These are phyloP conservation scores for Papiliotrema terrestris DNA, from an alignment of 1,284 basidiomycete genomes.

Conservation along the genomic window DNA sequence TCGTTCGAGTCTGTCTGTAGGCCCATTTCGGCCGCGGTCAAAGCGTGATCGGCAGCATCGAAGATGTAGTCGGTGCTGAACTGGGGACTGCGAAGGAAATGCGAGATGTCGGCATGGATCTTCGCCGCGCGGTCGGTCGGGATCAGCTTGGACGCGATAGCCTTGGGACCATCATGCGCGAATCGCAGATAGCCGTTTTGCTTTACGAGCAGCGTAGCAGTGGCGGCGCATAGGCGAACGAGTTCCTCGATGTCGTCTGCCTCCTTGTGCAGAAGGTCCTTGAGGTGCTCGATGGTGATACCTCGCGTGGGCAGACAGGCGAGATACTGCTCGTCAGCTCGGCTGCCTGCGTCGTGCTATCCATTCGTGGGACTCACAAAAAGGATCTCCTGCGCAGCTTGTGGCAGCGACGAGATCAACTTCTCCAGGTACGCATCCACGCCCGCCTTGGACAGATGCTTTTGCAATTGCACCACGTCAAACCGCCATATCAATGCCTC, in stretches of 20 bases:
- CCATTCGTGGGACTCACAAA: slow-evolving; percentile 12
- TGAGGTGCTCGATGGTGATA: slow-evolving; percentile 18
- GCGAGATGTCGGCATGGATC: slow-evolving; percentile 20
- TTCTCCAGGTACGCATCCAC: slow-evolving; percentile 31
- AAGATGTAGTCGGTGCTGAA: slow-evolving; percentile 28
- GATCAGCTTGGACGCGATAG: slow-evolving; percentile 31
- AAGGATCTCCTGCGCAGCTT: slow-evolving; percentile 19
- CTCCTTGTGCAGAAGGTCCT: slow-evolving; percentile 14
- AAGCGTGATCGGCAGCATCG: slow-evolving; percentile 31
- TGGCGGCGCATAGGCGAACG: slow-evolving; percentile 9
- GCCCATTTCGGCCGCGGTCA: slow-evolving; percentile 12
- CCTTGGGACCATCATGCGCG: slow-evolving; percentile 37
- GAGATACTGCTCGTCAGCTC: slow-evolving; percentile 17
- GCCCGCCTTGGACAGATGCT: slow-evolving; percentile 26
- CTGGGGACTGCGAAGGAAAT: slow-evolving; percentile 15
- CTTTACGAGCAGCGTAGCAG: slow-evolving; percentile 14
- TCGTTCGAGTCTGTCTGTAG: slow-evolving; percentile 4
- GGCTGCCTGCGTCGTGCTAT: too few species aligned
- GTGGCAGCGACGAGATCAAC: slow-evolving; percentile 19
- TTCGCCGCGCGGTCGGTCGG: slow-evolving; percentile 8
- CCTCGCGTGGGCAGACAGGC: slow-evolving; percentile 32
- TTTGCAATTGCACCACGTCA: slow-evolving; percentile 24
- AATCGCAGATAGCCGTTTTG: slow-evolving; percentile 20
- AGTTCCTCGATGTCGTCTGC: slow-evolving; percentile 9
- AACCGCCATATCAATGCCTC: slow-evolving; percentile 27